Evolutionary conservation across 352 stramenopile genomes (phyloP).

Genomic region (Phytophthora parvispora): DNA sequence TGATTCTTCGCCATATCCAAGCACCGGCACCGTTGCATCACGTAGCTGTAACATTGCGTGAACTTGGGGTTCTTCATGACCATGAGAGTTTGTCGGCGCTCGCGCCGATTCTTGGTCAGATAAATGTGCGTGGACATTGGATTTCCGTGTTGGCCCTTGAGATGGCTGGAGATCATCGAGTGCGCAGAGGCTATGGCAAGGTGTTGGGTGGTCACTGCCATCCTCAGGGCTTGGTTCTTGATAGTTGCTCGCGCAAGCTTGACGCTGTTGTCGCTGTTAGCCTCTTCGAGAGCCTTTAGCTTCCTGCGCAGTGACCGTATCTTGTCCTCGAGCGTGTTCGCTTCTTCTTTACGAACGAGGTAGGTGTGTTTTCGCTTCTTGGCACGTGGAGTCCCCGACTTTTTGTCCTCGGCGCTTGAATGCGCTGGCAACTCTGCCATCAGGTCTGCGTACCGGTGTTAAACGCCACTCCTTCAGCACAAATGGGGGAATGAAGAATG

Average conservation of each 20-base stretch:
- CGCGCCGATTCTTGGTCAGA: slow-evolving; percentile 16
- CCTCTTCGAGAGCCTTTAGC: slow-evolving; percentile 10
- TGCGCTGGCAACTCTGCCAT: no score
- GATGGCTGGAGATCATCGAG: neutral
- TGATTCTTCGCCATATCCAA: slow-evolving; percentile 45
- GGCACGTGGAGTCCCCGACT: neutral
- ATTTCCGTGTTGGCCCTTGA: neutral
- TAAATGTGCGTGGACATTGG: slow-evolving; percentile 22
- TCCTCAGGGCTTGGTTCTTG: slow-evolving; percentile 6
- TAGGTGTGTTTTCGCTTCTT: slow-evolving; percentile 24
- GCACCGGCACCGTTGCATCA: slow-evolving; percentile 31
- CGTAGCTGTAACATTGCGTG: slow-evolving; percentile 28
- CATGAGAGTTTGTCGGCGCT: slow-evolving; percentile 36
- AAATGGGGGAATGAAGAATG: no score
- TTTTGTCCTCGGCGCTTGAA: no score
- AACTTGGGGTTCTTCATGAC: slow-evolving; percentile 40
- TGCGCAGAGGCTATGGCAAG: slow-evolving; percentile 4
- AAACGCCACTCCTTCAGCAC: no score
- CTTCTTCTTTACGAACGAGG: slow-evolving; percentile 16
- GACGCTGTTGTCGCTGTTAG: neutral
- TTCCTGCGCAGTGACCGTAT: slow-evolving; percentile 9
- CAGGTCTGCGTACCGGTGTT: no score
- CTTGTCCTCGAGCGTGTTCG: neutral
- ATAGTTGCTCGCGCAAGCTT: neutral
- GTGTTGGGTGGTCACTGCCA: slow-evolving; percentile 1